A percentile compares a stretch with the other conserved stretches of the same genome.
Conservation (phyloP, 23 red algal species). For the Gracilaria vermiculophylla region DNA sequence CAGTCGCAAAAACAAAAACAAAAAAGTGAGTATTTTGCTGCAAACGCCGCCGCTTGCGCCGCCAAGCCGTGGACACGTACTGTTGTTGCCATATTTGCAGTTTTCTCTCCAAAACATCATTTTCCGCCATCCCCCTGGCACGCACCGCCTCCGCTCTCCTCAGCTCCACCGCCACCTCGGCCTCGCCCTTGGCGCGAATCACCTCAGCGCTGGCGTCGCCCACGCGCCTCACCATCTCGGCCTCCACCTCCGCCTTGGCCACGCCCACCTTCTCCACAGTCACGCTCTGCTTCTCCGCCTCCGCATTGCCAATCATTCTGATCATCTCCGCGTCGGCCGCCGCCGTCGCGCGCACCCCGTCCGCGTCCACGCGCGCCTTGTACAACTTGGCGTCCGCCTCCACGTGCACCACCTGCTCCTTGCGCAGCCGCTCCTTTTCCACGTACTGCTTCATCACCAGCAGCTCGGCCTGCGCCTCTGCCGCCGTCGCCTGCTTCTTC, state of each 20-base stretch:
- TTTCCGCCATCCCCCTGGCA: constrained; percentile 35
- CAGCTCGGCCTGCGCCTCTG: constrained; percentile 43
- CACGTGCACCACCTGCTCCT: constrained; percentile 38
- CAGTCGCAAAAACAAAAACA: not conserved
- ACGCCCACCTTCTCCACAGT: constrained; percentile 6
- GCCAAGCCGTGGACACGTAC: not conserved
- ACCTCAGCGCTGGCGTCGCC: constrained; percentile 29
- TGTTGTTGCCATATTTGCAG: constrained; percentile 20
- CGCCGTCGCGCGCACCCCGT: constrained; percentile 37
- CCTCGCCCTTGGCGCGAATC: constrained; percentile 30
- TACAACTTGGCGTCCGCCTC: constrained; percentile 65
- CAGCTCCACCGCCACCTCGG: constrained; percentile 35
- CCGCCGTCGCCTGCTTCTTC: constrained; percentile 38
- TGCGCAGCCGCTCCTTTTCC: constrained; percentile 38
- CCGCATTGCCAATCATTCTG: constrained; percentile 32
- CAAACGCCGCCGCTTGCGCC: no score
- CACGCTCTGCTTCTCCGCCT: constrained; percentile 41
- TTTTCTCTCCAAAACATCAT: constrained; percentile 14
- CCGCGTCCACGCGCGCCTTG: constrained; percentile 45
- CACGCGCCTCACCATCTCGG: not conserved
- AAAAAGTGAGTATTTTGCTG: not conserved
- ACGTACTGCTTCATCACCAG: constrained; percentile 38
- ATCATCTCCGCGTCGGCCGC: constrained; percentile 31
- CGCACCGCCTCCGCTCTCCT: constrained; percentile 14
- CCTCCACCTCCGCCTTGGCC: not conserved